These are phyloP conservation scores for Nitzschia sp. DNA, from an alignment of 108 stramenopile genomes.

Conservation along the genomic window DNA sequence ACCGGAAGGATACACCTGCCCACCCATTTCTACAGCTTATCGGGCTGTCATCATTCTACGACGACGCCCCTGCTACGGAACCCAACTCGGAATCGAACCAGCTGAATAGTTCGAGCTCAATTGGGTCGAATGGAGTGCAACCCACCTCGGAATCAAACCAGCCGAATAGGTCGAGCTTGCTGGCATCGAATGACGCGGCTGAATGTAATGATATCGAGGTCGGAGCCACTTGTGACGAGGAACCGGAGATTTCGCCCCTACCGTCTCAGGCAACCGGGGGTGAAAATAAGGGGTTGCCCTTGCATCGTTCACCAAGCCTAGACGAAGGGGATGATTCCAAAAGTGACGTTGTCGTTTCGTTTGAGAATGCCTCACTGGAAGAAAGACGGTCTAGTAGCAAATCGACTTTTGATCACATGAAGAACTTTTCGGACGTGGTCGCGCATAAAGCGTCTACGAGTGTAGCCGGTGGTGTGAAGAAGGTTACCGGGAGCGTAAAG, in stretches of 20 bases:
- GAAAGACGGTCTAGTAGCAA: background rate
- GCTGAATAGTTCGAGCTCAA: background rate
- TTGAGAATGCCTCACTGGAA: too few species aligned
- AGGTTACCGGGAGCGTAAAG: background rate
- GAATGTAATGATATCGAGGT: background rate
- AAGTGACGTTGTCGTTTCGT: background rate
- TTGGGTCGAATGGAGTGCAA: background rate
- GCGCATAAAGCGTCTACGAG: background rate
- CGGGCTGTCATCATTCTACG: background rate
- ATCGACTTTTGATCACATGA: background rate
- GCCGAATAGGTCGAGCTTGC: background rate
- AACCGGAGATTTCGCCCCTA: background rate
- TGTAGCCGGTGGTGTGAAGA: background rate
- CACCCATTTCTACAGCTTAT: background rate
- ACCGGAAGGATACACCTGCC: background rate
- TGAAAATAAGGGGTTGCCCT: too few species aligned
- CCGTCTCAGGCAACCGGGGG: background rate
- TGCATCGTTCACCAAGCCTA: too few species aligned
- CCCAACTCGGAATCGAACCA: background rate
- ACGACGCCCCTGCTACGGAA: background rate
- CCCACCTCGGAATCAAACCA: background rate
- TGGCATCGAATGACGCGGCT: background rate
- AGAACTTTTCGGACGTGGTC: background rate
- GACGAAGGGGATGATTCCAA: background rate
- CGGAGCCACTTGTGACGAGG: background rate